Base-by-base conservation (phyloP, 345 rosid species). In the Jatropha curcas region DNA sequence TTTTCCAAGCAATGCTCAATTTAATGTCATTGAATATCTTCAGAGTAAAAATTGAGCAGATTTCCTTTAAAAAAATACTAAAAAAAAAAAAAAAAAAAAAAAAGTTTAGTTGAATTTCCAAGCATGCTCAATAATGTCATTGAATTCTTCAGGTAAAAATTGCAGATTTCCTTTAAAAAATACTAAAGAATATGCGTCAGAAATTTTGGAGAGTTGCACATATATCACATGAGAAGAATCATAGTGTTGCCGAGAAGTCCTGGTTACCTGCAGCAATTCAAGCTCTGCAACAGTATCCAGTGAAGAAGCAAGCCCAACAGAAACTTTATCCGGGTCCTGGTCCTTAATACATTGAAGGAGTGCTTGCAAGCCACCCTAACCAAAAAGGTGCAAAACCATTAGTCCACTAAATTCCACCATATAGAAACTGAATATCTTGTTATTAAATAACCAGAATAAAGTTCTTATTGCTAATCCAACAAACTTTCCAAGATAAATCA, bases 321-420 rank as follows among this genome's bases (percentile, higher is more conserved):
- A 94, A 60, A 92, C 92, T 84, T 81, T 89, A 84, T 94, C 98
- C 33, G 98, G 92, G 79, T 92, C 94, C 85, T 94, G 89, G 50
- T 90, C 91, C 87, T 90, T 89, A 50, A 94, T 89, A 64, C 65
- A 74, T 72, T 83, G 84, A 72, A 90, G 76, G 71, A 94, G 97
- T 16, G 81, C 86, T 81, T 94, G 84, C 78, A 94, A 75, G 82
- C 97, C 98, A 68, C 91, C 98, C 98, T 94, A 66, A 45, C 65
- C 71, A 61, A 71, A 76, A 72, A 68, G 60, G 52, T 65, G 48
- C 31, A 27, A 33, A 9, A 67, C 35, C 48, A 57, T 73, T 57
- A 74, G 60, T 74, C 73, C 59, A 58, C 60, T 22, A 55, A 19
- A 30, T 67, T 80, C 76, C 39, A 71, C 48, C 75, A 60, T 61